Percentiles rank a stretch among this genome's conserved stretches.
Evolutionary conservation across 2,329 filamentous ascomycete genomes (phyloP).

Genomic region (Fusarium bactridioides): DNA sequence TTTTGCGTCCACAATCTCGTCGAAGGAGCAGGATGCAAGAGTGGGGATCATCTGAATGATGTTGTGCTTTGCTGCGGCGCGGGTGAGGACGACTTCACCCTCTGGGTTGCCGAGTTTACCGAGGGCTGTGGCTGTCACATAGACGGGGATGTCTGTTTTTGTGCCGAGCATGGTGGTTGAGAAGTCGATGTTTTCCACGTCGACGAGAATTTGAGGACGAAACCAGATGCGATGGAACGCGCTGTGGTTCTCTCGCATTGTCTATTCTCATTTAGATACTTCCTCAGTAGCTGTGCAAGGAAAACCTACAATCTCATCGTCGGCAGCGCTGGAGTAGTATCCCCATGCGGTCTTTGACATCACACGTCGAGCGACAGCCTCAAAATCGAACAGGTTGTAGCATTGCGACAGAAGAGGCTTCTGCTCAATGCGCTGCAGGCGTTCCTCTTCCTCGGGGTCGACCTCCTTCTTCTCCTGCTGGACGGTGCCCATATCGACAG

Average conservation of each 20-base stretch:
- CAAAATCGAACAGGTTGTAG: conserved; percentile 95
- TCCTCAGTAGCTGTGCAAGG: background rate
- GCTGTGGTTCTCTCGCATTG: conserved; percentile 91
- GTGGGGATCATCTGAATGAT: conserved; percentile 99
- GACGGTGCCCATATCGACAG: conserved; percentile 87
- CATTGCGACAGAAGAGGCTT: conserved; percentile 88
- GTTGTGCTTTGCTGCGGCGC: conserved; percentile 83
- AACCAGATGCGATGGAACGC: conserved; percentile 99
- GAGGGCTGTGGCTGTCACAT: conserved; percentile 94
- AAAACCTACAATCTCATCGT: conserved; percentile 54
- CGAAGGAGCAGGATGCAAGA: conserved; percentile 94
- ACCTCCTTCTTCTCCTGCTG: conserved; percentile 76
- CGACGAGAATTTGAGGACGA: conserved; percentile 84
- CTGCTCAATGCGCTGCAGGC: conserved; percentile 74
- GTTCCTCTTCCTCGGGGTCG: conserved; percentile 63
- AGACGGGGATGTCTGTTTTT: conserved; percentile 86
- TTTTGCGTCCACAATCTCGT: conserved; percentile 91
- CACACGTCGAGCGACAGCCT: conserved; percentile 84
- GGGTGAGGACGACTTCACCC: conserved; percentile 90
- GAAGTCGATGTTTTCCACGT: conserved; percentile 88
- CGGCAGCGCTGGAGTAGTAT: conserved; percentile 92
- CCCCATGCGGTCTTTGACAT: conserved; percentile 99
- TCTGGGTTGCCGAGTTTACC: conserved; percentile 95
- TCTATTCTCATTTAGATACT: conserved; percentile 58
- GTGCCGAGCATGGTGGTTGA: conserved; percentile 93